Conservation (phyloP, 257 asterid species). For the Solanum neorickii region DNA sequence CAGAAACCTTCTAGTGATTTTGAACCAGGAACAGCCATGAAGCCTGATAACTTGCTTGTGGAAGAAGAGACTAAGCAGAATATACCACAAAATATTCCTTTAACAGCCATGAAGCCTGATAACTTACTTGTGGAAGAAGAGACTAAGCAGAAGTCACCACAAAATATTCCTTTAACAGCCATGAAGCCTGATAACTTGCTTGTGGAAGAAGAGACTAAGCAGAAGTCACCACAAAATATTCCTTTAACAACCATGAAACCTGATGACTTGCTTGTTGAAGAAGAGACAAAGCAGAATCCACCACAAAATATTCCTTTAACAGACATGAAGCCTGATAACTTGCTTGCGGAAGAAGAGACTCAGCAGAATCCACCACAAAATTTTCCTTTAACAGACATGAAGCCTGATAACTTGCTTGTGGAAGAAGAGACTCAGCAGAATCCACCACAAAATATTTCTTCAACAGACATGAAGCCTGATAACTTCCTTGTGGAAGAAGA, state of each 20-base stretch:
- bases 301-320: not conserved
- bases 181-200: not conserved
- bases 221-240: not conserved
- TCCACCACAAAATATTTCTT: not conserved
- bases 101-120: not conserved
- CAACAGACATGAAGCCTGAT: not conserved
- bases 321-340: not conserved
- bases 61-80: not conserved
- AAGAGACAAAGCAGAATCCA: not conserved
- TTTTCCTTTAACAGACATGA: not conserved
- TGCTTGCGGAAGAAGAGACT: not conserved
- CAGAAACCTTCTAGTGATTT: not conserved
- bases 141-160: not conserved
- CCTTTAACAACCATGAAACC: not conserved
- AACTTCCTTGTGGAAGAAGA: not conserved
- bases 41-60: not conserved
- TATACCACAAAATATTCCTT: not conserved
- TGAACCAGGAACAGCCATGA: not conserved
- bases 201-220: not conserved
- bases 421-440: conserved; percentile 1
- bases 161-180: not conserved
- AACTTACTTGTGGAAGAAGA: not conserved
- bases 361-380: not conserved
- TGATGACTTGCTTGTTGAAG: not conserved
- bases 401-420: not conserved